These are phyloP conservation scores for Borovskyia barvae DNA, from an alignment of 208 protist species.

Conservation along the genomic window DNA sequence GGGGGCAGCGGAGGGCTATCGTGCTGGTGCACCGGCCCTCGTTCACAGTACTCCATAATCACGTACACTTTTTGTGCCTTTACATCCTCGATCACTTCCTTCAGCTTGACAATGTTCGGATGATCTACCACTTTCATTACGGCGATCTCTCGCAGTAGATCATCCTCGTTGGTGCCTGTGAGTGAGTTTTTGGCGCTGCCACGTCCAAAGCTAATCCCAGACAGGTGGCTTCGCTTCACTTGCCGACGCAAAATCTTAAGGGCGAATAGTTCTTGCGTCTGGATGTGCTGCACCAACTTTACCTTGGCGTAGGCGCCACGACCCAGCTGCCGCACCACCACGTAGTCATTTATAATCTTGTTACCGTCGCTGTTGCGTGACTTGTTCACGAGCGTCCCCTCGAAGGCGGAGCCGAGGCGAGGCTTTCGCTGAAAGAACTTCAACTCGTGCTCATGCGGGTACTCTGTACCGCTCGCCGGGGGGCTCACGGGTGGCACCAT, in stretches of 20 bases:
- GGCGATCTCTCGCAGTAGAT: slow-evolving; percentile 92
- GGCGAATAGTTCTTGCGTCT: slow-evolving; percentile 62
- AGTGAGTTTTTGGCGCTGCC: slow-evolving; percentile 14
- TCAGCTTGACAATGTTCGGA: slow-evolving; percentile 93
- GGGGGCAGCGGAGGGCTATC: slow-evolving; percentile 47
- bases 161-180: slow-evolving; percentile 39
- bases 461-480: neutral
- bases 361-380: slow-evolving; percentile 70
- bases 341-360: slow-evolving; percentile 91
- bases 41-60: slow-evolving; percentile 93
- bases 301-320: slow-evolving; percentile 84
- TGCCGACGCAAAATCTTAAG: slow-evolving; percentile 80
- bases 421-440: slow-evolving; percentile 53
- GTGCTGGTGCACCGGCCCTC: slow-evolving; percentile 71
- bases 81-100: slow-evolving; percentile 96
- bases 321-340: slow-evolving; percentile 76
- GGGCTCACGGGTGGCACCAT: too few relatives aligned
- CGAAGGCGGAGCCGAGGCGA: slow-evolving; percentile 32
- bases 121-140: slow-evolving; percentile 97
- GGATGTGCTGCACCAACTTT: slow-evolving; percentile 83
- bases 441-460: slow-evolving; percentile 55
- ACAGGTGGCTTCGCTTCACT: slow-evolving; percentile 1
- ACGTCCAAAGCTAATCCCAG: slow-evolving; percentile 13
- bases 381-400: slow-evolving; percentile 51
- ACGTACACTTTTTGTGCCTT: slow-evolving; percentile 89